A percentile compares a stretch with the other conserved stretches of the same genome.
Evolutionary conservation across 352 stramenopile genomes (phyloP).

Genomic region (Blastocystis hominis): DNA sequence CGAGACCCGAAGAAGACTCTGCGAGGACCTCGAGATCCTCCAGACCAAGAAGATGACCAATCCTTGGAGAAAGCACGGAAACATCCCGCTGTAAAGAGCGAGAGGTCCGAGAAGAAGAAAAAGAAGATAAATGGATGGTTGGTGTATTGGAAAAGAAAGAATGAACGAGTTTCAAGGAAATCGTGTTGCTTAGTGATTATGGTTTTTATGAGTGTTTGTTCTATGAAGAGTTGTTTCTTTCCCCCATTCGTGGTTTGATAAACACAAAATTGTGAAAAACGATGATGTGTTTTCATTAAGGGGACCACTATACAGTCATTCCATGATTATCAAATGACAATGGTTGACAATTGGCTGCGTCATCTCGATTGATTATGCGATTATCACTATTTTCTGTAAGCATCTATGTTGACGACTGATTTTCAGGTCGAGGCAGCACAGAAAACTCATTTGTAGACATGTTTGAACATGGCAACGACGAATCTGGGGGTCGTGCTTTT

Average conservation of each 20-base stretch:
- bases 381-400: neutral
- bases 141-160: neutral
- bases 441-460: neutral
- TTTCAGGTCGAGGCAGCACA: neutral
- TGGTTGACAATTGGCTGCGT: neutral
- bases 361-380: neutral
- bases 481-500: conserved; percentile 21
- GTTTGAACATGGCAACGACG: conserved; percentile 10
- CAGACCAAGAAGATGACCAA: no score
- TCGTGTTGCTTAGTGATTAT: neutral
- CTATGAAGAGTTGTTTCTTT: neutral
- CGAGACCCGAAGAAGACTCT: no score
- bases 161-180: neutral
- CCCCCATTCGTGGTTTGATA: neutral
- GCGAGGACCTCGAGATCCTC: no score
- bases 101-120: neutral
- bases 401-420: neutral
- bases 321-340: neutral
- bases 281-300: neutral
- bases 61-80: no score
- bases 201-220: no score
- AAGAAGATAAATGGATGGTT: neutral
- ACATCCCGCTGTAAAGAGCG: no score
- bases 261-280: neutral
- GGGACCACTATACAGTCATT: neutral